These are phyloP conservation scores for Didymella pinodella DNA, from an alignment of 2,329 filamentous ascomycete genomes.

Conservation along the genomic window DNA sequence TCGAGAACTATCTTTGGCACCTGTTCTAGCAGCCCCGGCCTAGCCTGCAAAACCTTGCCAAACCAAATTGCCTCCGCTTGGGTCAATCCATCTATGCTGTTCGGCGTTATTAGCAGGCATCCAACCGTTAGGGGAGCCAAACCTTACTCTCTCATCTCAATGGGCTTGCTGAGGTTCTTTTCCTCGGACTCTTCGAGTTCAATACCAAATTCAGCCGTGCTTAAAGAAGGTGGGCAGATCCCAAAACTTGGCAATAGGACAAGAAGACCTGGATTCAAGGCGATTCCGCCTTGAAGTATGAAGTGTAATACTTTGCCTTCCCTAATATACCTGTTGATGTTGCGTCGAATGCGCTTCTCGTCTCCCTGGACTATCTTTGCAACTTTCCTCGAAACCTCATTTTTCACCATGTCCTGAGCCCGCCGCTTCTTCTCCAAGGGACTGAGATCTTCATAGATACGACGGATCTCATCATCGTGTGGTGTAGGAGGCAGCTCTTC, in stretches of 20 bases:
- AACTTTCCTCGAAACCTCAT: background rate
- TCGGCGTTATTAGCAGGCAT: background rate
- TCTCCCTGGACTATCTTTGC: background rate
- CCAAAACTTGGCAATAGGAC: background rate
- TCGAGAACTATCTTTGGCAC: background rate
- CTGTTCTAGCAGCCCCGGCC: background rate
- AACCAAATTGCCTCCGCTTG: background rate
- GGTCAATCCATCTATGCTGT: constrained; percentile 18
- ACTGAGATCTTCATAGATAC: background rate
- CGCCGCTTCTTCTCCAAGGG: background rate
- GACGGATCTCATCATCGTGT: background rate
- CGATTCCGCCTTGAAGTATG: background rate
- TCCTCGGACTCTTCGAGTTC: background rate
- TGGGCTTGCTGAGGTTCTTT: constrained; percentile 17
- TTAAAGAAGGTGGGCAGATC: background rate
- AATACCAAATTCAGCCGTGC: background rate
- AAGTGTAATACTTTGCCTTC: background rate
- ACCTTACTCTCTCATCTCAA: constrained; percentile 23
- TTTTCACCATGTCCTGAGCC: background rate
- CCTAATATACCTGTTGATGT: constrained; percentile 1
- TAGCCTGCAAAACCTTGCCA: constrained; percentile 1
- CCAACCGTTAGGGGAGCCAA: background rate
- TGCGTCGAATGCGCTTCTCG: background rate
- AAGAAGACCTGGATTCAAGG: background rate
- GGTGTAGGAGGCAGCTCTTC: background rate